Conservation (phyloP, 2,329 filamentous ascomycete genomes). For the Alternaria sp. region DNA sequence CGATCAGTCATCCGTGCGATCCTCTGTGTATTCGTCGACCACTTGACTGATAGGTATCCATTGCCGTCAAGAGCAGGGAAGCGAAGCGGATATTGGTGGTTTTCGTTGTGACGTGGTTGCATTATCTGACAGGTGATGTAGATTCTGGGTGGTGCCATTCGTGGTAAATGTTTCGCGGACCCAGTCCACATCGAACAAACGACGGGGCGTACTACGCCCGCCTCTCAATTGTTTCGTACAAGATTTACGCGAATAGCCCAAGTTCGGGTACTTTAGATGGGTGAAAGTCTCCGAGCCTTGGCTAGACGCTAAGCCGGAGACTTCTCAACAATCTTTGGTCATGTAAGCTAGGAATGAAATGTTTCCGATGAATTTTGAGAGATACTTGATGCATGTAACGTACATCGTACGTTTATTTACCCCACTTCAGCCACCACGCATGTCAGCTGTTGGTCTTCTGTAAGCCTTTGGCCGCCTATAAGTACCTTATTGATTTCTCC, state of each 20-base stretch:
- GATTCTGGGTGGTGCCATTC: not conserved
- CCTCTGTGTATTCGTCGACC: not conserved
- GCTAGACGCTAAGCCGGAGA: not conserved
- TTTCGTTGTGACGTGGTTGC: not conserved
- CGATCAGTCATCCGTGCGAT: not conserved
- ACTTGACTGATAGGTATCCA: not conserved
- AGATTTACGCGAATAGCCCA: not conserved
- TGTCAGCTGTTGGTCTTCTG: constrained; percentile 2
- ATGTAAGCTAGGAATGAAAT: not conserved
- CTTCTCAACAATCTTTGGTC: not conserved
- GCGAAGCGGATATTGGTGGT: not conserved
- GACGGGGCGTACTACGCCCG: not conserved
- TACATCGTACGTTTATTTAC: not conserved
- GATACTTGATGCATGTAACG: not conserved
- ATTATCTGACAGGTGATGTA: not conserved
- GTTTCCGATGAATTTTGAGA: not conserved
- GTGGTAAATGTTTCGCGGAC: not conserved
- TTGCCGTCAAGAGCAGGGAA: not conserved
- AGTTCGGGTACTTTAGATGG: not conserved
- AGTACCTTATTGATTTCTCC: not conserved
- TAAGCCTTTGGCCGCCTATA: not conserved
- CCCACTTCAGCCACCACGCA: constrained; percentile 3
- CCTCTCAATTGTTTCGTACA: not conserved
- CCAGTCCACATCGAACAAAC: not conserved
- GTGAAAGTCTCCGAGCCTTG: not conserved